Evolutionary conservation across 805 yeast genomes (phyloP), one percentile per base, ranked within the genome.

Genomic region (Clavispora asparagi): DNA sequence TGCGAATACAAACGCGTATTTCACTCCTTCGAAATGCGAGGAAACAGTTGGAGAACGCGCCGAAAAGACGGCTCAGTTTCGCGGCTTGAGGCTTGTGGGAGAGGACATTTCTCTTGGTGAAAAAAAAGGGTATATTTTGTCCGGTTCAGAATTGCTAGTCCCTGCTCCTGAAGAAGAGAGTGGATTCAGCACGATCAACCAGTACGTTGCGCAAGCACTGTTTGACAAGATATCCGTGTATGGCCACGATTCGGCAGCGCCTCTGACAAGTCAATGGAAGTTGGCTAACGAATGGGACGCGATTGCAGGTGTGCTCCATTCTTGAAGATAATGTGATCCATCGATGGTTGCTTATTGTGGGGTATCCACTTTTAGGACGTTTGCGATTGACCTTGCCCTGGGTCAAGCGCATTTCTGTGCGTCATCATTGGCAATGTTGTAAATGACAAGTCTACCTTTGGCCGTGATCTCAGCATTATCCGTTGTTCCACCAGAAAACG

Each of bases 161-260:
- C 32, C 40, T 1, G 35, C 39, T 1, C 44, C 47, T 7, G 31
- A 43, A 7, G 38, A 31, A 13, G 38, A 41, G 1, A 16, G 39
- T 7, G 48, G 29, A 1, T 28, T 44, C 7, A 37, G 42, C 9
- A 39, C 52, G 5, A 25, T 40, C 25, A 55, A 46, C 33, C 51
- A 49, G 28, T 48, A 49, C 28, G 42, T 44, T 11, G 41, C 52
- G 2, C 43, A 52, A 17, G 54, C 52, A 7, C 44, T 38, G 33
- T 45, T 55, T 31, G 49, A 53, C 5, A 27, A 36, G 4, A 35
- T 55, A 7, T 39, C 43, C 10, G 42, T 50, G 1, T 55, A 44
- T 26, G 57, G 57, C 14, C 58, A 55, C 33, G 58, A 53, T 31
- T 37, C 55, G 9, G 38, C 33, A 8, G 50, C 57, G 19, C 44